Base-by-base conservation (phyloP, 148 eudicot species). In the Rhododendron simsii region DNA sequence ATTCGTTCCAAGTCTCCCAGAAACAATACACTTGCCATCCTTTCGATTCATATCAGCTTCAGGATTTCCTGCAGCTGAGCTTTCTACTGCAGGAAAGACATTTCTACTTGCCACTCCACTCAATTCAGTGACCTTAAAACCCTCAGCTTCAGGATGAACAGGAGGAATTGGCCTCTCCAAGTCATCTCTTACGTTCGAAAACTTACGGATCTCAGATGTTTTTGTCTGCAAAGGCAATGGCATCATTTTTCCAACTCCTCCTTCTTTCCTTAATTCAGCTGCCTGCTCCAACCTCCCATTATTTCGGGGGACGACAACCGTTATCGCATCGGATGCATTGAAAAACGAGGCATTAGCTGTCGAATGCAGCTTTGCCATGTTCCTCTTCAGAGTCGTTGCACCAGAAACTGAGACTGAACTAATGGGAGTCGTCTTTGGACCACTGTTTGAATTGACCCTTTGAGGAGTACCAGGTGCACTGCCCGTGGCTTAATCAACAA, bases 301-400 rank as follows among this genome's bases (percentile, higher is more conserved):
- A 90, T 92, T 91, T 89, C 98, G 91, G 59, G 98, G 99, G 83
- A 97, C 98, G 86, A 95, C 84, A 78, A 95, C 92, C 55, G 98
- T 96, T 69, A 88, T 82, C 59, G 93, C 89, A 75, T 97, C 98
- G 75, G 93, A 87, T 87, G 90, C 93, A 79, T 65, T 92, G 82
- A 92, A 88, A 71, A 89, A 67, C 5, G 95, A 90, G 87, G 84
- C 83, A 86, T 83, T 93, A 78, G 90, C 78, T 57, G 90, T 89
- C 67, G 93, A 86, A 82, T 94, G 98, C 20, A 90, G 80, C 89
- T 93, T 95, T 41, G 87, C 77, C 15, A 90, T 65, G 87, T 90
- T 92, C 87, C 95, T 93, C 89, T 89, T 95, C 78, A 88, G 88
- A 88, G 86, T 91, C 69, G 90, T 86, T 75, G 92, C 80, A 88